These are phyloP conservation scores for grape (Vitis vinifera) DNA, from an alignment of 164 flowering plant species.

Conservation along the genomic window ASM3070453v1 NC_081817.1:1897001-1897500, in stretches of 20 bases:
- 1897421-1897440: background rate
- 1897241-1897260: no score
- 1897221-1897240: no score
- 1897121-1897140: background rate
- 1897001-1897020: conserved; percentile 31
- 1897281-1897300: background rate
- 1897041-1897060: background rate
- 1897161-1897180: conserved; percentile 4
- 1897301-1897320: background rate
- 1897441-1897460: background rate
- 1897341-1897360: background rate
- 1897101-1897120: background rate
- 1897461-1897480: background rate
- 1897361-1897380: background rate
- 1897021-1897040: background rate
- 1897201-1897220: background rate
- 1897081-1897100: conserved; percentile 1
- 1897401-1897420: background rate
- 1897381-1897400: background rate
- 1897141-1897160: background rate
- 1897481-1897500: background rate
- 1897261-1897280: no score
- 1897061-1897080: background rate
- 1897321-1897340: background rate
- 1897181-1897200: conserved; percentile 1